Base-by-base conservation (phyloP, 371 early-diverging fungal genomes). In the Globomyces sp. region DNA sequence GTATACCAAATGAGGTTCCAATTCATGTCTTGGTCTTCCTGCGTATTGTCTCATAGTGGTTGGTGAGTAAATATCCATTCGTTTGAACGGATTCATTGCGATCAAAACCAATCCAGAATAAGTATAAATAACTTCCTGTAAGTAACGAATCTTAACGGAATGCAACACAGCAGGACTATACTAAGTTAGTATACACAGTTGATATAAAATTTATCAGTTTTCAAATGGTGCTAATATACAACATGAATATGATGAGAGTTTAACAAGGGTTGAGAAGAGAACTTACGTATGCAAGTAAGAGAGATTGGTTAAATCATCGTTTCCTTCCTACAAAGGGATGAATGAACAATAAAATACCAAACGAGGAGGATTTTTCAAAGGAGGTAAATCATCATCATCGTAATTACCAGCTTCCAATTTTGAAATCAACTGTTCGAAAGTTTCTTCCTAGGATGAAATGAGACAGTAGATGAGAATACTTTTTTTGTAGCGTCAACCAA, bases 91-190 rank as follows among this genome's bases (percentile, higher is more conserved):
- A 79, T 99, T 99, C 70, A 94, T 87, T 45, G 99, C 97, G 59
- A 99, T 93, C 71, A 99, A 80, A 57, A 99, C 98, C 64, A 98
- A 93, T 57, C 99, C 99, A 37, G 98, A 97, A 73, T 96, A 98
- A n/a, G 99, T 99, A 77, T 99, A 99, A 66, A 97, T 95, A 76
- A 89, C 90, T 69, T 89, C 89, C 72, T 92, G 92, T 9, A 81
- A 77, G 71, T 95, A 98, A 57, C 96, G 88, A 2, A 91, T 85
- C 47, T 82, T 80, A 68, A 96, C 89, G 70, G 92, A 95, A 77
- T 94, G 89, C 66, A 96, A 82, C 2, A 98, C 96, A 68, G 79
- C 79, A 46, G 75, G 75, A 55, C 76, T 71, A 43, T 9, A 51
- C 72, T 51, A 4, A 24, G 24, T 24, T 24, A 24, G 24, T 24